These are phyloP conservation scores for Theileria sp. DNA, from an alignment of 169 alveolate genomes.

Conservation along the genomic window DNA sequence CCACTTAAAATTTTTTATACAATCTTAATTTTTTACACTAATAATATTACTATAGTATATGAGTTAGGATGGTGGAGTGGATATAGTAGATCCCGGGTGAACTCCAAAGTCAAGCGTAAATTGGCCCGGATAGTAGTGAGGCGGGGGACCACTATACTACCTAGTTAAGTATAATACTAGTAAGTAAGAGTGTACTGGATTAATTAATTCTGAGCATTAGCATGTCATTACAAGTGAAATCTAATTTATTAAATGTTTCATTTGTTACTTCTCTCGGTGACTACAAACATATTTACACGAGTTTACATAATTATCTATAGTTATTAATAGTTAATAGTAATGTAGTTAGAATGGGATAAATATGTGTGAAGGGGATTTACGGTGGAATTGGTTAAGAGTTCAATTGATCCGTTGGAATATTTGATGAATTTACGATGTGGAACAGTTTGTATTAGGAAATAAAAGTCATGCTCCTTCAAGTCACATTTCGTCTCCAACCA, in stretches of 20 bases:
- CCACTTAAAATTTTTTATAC: no score
- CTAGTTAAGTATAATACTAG: not conserved
- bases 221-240: conserved; percentile 53
- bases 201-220: conserved; percentile 39
- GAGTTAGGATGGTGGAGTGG: no score
- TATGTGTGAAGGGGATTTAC: no score
- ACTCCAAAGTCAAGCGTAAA: not conserved
- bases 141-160: not conserved
- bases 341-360: no score
- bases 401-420: conserved; percentile 55
- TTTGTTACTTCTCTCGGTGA: conserved; percentile 30
- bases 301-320: no score
- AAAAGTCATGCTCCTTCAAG: conserved; percentile 24
- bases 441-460: conserved; percentile 42
- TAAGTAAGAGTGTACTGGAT: not conserved
- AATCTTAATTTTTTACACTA: no score
- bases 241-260: conserved; percentile 25
- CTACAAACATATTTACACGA: no score
- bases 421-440: conserved; percentile 51
- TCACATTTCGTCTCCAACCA: conserved; percentile 46
- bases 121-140: no score
- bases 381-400: conserved; percentile 14
- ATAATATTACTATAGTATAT: no score
- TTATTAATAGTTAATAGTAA: not conserved
- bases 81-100: no score